A percentile compares a stretch with the other conserved stretches of the same genome.
These are phyloP conservation scores for Verbascum thapsus DNA, from an alignment of 257 asterid species.

Conservation along the genomic window DNA sequence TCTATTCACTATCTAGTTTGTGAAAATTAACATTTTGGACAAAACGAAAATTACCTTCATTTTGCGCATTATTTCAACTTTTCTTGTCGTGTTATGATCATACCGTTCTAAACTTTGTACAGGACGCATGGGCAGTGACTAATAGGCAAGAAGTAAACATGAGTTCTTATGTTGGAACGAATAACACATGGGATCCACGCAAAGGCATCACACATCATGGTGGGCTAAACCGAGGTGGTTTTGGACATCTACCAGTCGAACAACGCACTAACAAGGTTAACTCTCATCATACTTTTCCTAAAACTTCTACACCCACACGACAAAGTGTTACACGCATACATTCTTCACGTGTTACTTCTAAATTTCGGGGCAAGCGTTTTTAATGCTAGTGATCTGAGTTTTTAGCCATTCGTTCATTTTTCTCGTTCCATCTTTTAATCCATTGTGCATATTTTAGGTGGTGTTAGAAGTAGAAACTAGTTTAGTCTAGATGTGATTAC, in stretches of 20 bases:
- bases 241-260: slow-evolving; percentile 30
- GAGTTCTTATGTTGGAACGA: slow-evolving; percentile 36
- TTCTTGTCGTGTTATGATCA: no score
- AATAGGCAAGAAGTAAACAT: slow-evolving; percentile 37
- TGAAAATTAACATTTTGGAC: no score
- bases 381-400: slow-evolving; percentile 29
- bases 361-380: slow-evolving; percentile 30
- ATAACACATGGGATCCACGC: slow-evolving; percentile 38
- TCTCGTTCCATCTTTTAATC: slow-evolving; percentile 12
- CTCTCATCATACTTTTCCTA: slow-evolving; percentile 34
- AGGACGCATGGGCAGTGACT: slow-evolving; percentile 48
- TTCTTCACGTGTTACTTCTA: slow-evolving; percentile 34
- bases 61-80: no score
- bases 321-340: slow-evolving; percentile 30
- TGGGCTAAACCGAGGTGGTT: slow-evolving; percentile 29
- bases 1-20: no score
- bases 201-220: slow-evolving; percentile 35
- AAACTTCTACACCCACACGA: slow-evolving; percentile 29
- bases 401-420: slow-evolving; percentile 30
- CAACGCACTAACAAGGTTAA: slow-evolving; percentile 32
- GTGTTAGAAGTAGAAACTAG: slow-evolving; percentile 27
- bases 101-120: slow-evolving; percentile 19
- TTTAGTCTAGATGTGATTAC: slow-evolving; percentile 20
- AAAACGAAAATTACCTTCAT: no score
- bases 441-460: slow-evolving; percentile 40